phyloP scores from a whole-genome alignment of 768 basidiomycete genomes.

The Tremella fuciformis region DNA sequence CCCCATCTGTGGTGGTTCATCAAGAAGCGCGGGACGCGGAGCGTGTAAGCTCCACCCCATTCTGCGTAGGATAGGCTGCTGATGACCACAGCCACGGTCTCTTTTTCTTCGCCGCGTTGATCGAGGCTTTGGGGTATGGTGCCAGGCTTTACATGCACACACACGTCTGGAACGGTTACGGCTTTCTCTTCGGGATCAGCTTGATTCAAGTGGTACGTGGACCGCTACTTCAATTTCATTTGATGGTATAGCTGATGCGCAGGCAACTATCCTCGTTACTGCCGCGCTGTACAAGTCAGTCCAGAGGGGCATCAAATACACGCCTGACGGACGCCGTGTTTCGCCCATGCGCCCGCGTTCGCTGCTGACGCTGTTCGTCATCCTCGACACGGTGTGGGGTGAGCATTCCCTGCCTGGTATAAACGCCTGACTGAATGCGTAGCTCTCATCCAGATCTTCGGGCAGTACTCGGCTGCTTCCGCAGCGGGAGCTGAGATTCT shows the following conservation, averaged over 20 bases:
- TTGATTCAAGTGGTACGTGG: slow-evolving; percentile 28
- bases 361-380: slow-evolving; percentile 30
- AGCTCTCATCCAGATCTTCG: slow-evolving; percentile 34
- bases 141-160: slow-evolving; percentile 31
- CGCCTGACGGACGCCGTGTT: slow-evolving; percentile 20
- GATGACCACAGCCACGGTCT: slow-evolving; percentile 19
- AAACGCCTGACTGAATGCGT: neutral
- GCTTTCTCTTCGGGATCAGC: slow-evolving; percentile 24
- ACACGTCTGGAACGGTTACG: slow-evolving; percentile 27
- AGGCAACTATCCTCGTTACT: slow-evolving; percentile 40
- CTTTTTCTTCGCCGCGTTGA: slow-evolving; percentile 21
- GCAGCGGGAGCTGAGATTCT: slow-evolving; percentile 25
- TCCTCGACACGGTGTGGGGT: slow-evolving; percentile 31
- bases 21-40: slow-evolving; percentile 30
- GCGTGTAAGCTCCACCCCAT: slow-evolving; percentile 15
- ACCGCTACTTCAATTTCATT: neutral
- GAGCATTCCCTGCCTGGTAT: neutral
- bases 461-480: slow-evolving; percentile 25
- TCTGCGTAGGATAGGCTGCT: neutral
- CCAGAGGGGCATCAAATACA: slow-evolving; percentile 36
- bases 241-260: neutral
- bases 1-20: slow-evolving; percentile 31
- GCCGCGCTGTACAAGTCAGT: slow-evolving; percentile 35
- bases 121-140: slow-evolving; percentile 35
- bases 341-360: slow-evolving; percentile 36